Conservation (phyloP, 2,329 filamentous ascomycete genomes). For the Aspergillus ibericus region DNA sequence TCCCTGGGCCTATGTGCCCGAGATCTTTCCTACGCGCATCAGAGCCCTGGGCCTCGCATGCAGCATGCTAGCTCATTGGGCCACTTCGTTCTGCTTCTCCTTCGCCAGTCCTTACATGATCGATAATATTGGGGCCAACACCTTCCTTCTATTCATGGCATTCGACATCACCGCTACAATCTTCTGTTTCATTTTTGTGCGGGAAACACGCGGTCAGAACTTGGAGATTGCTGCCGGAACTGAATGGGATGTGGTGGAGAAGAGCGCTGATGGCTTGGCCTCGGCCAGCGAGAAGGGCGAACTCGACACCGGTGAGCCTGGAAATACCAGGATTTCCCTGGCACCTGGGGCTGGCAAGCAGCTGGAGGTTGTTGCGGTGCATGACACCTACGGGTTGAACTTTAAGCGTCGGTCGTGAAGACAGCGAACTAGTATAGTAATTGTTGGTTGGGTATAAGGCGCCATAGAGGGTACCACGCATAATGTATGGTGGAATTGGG, state of each 20-base stretch:
- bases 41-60: conserved; percentile 41
- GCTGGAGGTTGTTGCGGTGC: neutral
- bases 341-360: neutral
- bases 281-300: neutral
- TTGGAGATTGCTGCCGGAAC: conserved; percentile 30
- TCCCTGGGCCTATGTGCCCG: conserved; percentile 38
- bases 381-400: neutral
- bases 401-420: neutral
- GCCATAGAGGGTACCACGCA: no score
- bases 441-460: neutral
- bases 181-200: conserved; percentile 39
- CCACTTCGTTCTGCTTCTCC: conserved; percentile 46
- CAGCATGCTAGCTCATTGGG: conserved; percentile 39
- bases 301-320: neutral
- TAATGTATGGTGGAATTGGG: no score
- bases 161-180: conserved; percentile 37
- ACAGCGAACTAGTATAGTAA: neutral
- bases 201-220: conserved; percentile 41
- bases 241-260: neutral
- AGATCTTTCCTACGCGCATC: conserved; percentile 43
- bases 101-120: conserved; percentile 44
- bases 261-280: neutral
- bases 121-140: conserved; percentile 40
- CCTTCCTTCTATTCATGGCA: conserved; percentile 43
- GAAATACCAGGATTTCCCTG: neutral